A percentile compares a stretch with the other conserved stretches of the same genome.
Conservation (phyloP, 805 yeast genomes). For the Wickerhamomyces canadensis region DNA sequence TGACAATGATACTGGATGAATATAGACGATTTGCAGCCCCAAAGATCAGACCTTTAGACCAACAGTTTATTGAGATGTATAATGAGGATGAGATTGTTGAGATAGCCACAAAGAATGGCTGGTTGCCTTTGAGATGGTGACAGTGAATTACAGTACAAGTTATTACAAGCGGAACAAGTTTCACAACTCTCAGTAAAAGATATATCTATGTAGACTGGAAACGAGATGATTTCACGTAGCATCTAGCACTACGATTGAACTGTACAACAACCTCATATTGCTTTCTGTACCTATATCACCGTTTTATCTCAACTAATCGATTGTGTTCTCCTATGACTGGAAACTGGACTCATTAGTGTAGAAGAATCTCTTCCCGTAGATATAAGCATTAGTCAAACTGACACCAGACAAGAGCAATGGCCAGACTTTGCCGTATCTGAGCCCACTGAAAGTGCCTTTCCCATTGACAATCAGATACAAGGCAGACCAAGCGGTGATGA, state of each 20-base stretch:
- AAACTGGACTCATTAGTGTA: conserved; percentile 12
- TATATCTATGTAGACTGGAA: no score
- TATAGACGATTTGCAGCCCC: conserved; percentile 93
- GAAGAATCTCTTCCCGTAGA: conserved; percentile 70
- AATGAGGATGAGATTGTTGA: conserved; percentile 57
- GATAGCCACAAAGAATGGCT: conserved; percentile 43
- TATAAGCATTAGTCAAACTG: conserved; percentile 55
- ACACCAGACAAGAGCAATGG: conserved; percentile 55
- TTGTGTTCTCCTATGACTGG: no score
- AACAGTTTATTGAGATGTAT: conserved; percentile 89
- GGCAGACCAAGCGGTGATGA: conserved; percentile 74
- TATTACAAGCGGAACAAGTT: no score
- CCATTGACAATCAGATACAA: conserved; percentile 72
- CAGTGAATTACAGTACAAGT: not conserved
- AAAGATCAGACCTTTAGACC: conserved; percentile 91
- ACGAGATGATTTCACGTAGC: no score
- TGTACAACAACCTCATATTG: no score
- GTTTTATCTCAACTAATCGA: no score
- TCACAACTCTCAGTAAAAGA: no score
- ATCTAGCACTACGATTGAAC: no score
- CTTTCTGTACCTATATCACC: no score
- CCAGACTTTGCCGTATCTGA: conserved; percentile 53
- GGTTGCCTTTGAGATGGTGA: conserved; percentile 71
- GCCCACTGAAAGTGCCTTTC: conserved; percentile 43
- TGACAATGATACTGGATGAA: conserved; percentile 93